Percentiles rank a stretch among this genome's conserved stretches.
phyloP scores from a whole-genome alignment of 2,329 filamentous ascomycete species.

The Aschersonia sp. region DNA sequence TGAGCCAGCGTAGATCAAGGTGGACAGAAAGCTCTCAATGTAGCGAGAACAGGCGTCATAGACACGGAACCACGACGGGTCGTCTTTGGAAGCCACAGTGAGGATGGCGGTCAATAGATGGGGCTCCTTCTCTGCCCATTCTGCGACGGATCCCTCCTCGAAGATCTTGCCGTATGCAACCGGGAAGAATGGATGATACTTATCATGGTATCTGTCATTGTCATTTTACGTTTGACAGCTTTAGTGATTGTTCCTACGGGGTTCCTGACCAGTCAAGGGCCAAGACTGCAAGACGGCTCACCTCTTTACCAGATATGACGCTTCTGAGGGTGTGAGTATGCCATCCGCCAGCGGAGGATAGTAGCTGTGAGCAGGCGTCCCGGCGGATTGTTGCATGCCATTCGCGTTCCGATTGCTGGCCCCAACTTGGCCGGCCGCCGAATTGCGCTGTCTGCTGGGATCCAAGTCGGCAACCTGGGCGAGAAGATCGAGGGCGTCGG shows the following conservation, averaged over 20 bases:
- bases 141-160: conserved; percentile 32
- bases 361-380: conserved; percentile 2
- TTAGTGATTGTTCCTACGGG: too few species aligned
- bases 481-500: conserved; percentile 24
- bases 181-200: conserved; percentile 58
- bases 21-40: conserved; percentile 55
- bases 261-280: background rate
- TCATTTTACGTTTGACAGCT: too few species aligned
- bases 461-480: conserved; percentile 26
- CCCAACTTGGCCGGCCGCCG: conserved; percentile 4
- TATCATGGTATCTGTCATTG: conserved; percentile 38
- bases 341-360: conserved; percentile 20
- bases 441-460: conserved; percentile 7
- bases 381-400: conserved; percentile 1
- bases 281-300: conserved; percentile 7
- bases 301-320: conserved; percentile 13
- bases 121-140: conserved; percentile 45
- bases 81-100: conserved; percentile 56
- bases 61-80: conserved; percentile 46
- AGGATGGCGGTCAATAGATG: conserved; percentile 57
- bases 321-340: conserved; percentile 12
- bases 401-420: conserved; percentile 5
- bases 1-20: conserved; percentile 50
- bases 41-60: conserved; percentile 54
- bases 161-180: conserved; percentile 48